Percentiles rank a stretch among this genome's conserved stretches.
These are phyloP conservation scores for Leccinum brunneo-olivaceum DNA, from an alignment of 1,284 basidiomycete genomes.

Conservation along the genomic window DNA sequence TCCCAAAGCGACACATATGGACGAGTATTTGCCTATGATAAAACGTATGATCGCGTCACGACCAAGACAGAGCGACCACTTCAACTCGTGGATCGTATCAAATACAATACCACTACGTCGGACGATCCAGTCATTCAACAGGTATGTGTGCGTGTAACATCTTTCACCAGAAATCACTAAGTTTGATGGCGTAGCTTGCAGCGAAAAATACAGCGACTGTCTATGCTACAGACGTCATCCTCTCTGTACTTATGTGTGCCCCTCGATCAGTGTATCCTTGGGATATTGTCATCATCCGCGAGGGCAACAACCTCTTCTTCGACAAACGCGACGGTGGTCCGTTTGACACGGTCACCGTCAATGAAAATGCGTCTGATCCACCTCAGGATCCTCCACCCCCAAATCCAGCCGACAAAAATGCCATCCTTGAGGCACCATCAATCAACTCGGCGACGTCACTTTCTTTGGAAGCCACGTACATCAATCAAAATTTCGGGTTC, in stretches of 20 bases:
- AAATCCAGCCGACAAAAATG: slow-evolving; percentile 61
- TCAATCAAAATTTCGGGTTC: slow-evolving; percentile 98
- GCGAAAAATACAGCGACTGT: slow-evolving; percentile 76
- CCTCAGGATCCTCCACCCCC: slow-evolving; percentile 80
- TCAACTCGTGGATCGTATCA: slow-evolving; percentile 89
- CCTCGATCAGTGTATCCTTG: slow-evolving; percentile 96
- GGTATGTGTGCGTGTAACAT: slow-evolving; percentile 35
- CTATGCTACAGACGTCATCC: slow-evolving; percentile 94
- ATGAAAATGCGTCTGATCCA: slow-evolving; percentile 96
- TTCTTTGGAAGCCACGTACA: slow-evolving; percentile 95
- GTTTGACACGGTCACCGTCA: slow-evolving; percentile 96
- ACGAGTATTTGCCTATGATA: slow-evolving; percentile 90
- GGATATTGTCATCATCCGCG: slow-evolving; percentile 95
- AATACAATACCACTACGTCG: slow-evolving; percentile 96
- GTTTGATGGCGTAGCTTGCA: slow-evolving; percentile 50
- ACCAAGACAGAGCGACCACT: slow-evolving; percentile 90
- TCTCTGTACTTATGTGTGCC: slow-evolving; percentile 94
- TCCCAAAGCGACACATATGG: slow-evolving; percentile 74
- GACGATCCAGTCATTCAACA: slow-evolving; percentile 95
- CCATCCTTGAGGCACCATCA: slow-evolving; percentile 58
- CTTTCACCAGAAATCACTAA: slow-evolving; percentile 6
- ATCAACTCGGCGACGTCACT: slow-evolving; percentile 94
- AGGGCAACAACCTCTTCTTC: slow-evolving; percentile 91
- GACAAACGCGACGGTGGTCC: slow-evolving; percentile 98
- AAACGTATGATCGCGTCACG: slow-evolving; percentile 91